These are phyloP conservation scores for Gremmenia infestans DNA, from an alignment of 2,329 filamentous ascomycete species.

Conservation along the genomic window DNA sequence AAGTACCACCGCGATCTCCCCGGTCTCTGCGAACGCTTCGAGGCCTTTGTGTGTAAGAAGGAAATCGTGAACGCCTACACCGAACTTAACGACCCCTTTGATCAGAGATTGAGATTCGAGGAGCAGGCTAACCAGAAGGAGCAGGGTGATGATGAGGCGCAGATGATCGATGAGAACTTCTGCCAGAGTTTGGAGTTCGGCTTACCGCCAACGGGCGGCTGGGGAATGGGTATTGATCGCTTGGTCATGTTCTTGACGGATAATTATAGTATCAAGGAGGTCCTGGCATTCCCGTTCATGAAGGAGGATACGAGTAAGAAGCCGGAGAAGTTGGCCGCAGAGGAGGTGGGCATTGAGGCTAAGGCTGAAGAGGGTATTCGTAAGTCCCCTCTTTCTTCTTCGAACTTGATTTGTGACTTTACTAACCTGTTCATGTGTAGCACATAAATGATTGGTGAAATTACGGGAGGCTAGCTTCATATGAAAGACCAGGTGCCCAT, in stretches of 20 bases:
- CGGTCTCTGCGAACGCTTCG: conserved; percentile 93
- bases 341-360: conserved; percentile 57
- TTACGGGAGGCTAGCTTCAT: neutral
- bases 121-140: conserved; percentile 96
- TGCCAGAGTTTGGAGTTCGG: conserved; percentile 84
- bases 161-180: conserved; percentile 94
- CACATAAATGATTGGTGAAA: conserved; percentile 4
- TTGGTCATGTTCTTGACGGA: conserved; percentile 94
- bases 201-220: conserved; percentile 89
- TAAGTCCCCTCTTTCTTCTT: conserved; percentile 15
- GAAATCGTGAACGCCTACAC: conserved; percentile 95
- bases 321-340: conserved; percentile 50
- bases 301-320: conserved; percentile 65
- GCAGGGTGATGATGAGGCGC: conserved; percentile 94
- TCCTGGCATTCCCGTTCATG: conserved; percentile 96
- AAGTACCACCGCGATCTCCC: conserved; percentile 82
- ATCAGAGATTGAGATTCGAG: conserved; percentile 86
- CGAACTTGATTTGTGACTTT: neutral
- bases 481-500: neutral
- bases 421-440: conserved; percentile 3
- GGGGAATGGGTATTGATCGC: conserved; percentile 93
- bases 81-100: conserved; percentile 95
- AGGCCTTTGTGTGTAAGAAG: conserved; percentile 95
- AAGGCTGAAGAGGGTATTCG: conserved; percentile 54
- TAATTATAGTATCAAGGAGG: conserved; percentile 94